Evolutionary conservation across 2,329 filamentous ascomycete genomes (phyloP).

Genomic region (Fusarium graminum): DNA sequence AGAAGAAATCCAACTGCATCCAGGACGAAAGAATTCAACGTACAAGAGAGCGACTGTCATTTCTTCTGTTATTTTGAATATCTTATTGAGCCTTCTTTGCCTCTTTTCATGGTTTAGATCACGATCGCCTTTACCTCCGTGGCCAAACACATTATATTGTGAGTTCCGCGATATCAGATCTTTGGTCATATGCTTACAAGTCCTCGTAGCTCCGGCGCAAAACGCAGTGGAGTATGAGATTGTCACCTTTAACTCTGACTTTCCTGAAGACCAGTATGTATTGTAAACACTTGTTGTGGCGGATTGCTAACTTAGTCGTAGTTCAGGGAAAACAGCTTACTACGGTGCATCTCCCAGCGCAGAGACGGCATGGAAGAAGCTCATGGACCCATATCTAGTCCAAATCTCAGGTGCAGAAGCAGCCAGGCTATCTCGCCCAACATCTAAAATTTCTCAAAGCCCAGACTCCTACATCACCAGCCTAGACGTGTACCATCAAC

Average conservation of each 20-base stretch:
- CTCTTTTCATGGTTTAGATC: neutral
- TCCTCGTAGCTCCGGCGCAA: neutral
- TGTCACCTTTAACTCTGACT: conserved; percentile 8
- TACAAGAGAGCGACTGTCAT: too few relatives aligned
- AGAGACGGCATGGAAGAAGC: neutral
- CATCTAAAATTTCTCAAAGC: conserved; percentile 5
- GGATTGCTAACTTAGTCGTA: neutral
- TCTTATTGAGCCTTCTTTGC: neutral
- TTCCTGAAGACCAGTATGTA: conserved; percentile 6
- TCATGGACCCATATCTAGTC: conserved; percentile 3
- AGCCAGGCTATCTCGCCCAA: neutral
- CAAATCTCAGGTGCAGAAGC: neutral
- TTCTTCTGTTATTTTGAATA: neutral
- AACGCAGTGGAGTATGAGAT: conserved; percentile 5
- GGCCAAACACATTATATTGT: conserved; percentile 2
- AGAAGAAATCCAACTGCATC: too few relatives aligned
- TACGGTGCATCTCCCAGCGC: neutral
- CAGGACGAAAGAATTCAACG: neutral
- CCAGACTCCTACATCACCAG: conserved; percentile 16
- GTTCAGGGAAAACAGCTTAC: neutral
- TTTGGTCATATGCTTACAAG: neutral
- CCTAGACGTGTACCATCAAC: conserved; percentile 13
- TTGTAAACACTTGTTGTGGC: fast-evolving
- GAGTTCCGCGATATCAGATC: fast-evolving
- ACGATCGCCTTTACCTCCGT: conserved; percentile 8